These are phyloP conservation scores for Aspergillus panamensis DNA, from an alignment of 495 filamentous ascomycete species.

Conservation along the genomic window DNA sequence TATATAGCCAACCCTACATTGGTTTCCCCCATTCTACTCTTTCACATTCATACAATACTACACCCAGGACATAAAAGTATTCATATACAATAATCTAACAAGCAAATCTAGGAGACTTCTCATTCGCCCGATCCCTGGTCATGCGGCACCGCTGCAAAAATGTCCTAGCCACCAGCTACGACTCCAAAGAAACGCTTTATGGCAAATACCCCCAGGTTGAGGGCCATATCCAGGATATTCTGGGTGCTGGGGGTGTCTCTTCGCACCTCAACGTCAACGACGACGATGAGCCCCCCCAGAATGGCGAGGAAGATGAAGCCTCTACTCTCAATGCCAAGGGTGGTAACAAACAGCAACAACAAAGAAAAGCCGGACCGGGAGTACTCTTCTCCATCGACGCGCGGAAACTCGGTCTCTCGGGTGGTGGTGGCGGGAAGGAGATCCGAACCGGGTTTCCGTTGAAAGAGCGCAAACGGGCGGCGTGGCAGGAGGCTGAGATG, in stretches of 20 bases:
- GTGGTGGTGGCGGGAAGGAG: slow-evolving; percentile 40
- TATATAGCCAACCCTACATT: no score
- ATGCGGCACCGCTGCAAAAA: slow-evolving; percentile 64
- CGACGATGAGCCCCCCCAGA: not conserved
- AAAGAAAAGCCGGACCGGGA: slow-evolving; percentile 23
- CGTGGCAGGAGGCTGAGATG: slow-evolving; percentile 27
- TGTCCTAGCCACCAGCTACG: slow-evolving; percentile 62
- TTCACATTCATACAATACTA: not conserved
- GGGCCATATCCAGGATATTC: slow-evolving; percentile 55
- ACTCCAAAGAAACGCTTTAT: slow-evolving; percentile 49
- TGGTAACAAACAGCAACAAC: slow-evolving; percentile 18
- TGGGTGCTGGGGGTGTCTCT: slow-evolving; percentile 14
- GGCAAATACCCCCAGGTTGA: slow-evolving; percentile 76
- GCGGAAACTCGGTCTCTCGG: slow-evolving; percentile 55
- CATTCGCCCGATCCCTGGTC: slow-evolving; percentile 74
- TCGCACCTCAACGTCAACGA: not conserved
- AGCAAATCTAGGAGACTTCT: slow-evolving; percentile 64
- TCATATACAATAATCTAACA: not conserved
- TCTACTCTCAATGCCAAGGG: not conserved
- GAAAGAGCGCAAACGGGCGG: slow-evolving; percentile 29
- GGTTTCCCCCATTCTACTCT: no score
- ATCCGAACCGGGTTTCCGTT: slow-evolving; percentile 33
- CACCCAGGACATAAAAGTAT: not conserved
- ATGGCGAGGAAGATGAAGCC: not conserved
- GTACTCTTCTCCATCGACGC: slow-evolving; percentile 75